Evolutionary conservation across 805 yeast genomes (phyloP).

Genomic region (Nakazawaea siamensis): DNA sequence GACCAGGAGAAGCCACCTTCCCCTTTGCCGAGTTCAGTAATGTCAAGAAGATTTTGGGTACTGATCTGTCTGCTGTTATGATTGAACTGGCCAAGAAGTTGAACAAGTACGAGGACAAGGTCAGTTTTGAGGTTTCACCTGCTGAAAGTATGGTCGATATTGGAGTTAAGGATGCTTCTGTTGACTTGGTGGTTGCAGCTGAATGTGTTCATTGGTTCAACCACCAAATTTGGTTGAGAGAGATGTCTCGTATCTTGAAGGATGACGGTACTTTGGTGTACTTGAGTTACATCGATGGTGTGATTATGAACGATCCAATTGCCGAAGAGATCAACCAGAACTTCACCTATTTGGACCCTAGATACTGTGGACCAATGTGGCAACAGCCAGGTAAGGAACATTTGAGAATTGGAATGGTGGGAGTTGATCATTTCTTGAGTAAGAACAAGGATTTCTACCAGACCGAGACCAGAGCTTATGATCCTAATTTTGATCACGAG

Average conservation of each 20-base stretch:
- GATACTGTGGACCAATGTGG: slow-evolving; percentile 41
- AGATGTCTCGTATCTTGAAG: slow-evolving; percentile 36
- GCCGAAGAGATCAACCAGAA: slow-evolving; percentile 45
- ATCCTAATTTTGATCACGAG: slow-evolving; percentile 12
- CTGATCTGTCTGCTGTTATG: slow-evolving; percentile 57
- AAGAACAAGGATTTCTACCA: slow-evolving; percentile 19
- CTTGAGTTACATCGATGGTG: slow-evolving; percentile 72
- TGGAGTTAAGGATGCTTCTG: slow-evolving; percentile 21
- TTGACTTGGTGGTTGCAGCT: slow-evolving; percentile 65
- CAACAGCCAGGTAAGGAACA: slow-evolving; percentile 38
- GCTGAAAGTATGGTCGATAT: slow-evolving; percentile 20
- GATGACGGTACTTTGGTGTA: slow-evolving; percentile 56
- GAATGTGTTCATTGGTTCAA: slow-evolving; percentile 80
- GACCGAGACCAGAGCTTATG: slow-evolving; percentile 20
- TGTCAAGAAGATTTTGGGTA: slow-evolving; percentile 48
- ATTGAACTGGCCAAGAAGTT: slow-evolving; percentile 31
- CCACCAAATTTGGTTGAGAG: slow-evolving; percentile 41
- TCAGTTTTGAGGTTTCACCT: slow-evolving; percentile 15
- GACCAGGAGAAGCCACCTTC: slow-evolving; percentile 68
- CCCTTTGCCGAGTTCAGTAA: slow-evolving; percentile 29
- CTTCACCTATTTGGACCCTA: slow-evolving; percentile 38
- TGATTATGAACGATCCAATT: slow-evolving; percentile 34
- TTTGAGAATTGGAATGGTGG: slow-evolving; percentile 27
- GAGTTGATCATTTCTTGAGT: slow-evolving; percentile 6
- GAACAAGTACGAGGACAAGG: slow-evolving; percentile 7